phyloP scores from a whole-genome alignment of 768 basidiomycete genomes.

The Lyophyllum atratum region DNA sequence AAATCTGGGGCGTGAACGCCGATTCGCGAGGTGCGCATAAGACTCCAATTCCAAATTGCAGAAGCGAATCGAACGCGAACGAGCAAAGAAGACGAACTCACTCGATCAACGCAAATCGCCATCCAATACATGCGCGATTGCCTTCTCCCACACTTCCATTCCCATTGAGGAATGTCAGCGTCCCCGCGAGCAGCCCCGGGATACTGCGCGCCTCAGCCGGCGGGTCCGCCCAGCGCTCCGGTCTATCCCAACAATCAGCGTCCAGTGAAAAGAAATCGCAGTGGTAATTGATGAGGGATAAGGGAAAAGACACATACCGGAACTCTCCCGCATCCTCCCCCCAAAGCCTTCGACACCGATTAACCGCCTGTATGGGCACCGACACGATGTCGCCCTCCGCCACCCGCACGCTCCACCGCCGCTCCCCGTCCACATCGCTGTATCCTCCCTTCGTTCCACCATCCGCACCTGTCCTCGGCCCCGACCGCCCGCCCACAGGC shows the following conservation, averaged over 20 bases:
- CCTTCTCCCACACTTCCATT: constrained; percentile 49
- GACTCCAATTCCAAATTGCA: too few relatives aligned
- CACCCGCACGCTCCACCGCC: constrained; percentile 36
- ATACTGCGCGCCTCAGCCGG: constrained; percentile 37
- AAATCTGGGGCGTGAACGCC: too few relatives aligned
- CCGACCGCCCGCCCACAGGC: background rate
- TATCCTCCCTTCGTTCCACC: background rate
- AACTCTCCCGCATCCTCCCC: constrained; percentile 68
- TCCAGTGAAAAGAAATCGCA: background rate
- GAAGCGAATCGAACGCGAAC: background rate
- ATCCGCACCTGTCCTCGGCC: too few relatives aligned
- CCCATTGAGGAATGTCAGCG: constrained; percentile 59
- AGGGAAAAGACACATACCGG: constrained; percentile 37
- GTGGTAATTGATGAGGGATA: background rate
- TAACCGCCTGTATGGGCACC: constrained; percentile 61
- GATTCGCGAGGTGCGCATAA: too few relatives aligned
- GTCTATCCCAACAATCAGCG: constrained; percentile 28
- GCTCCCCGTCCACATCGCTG: constrained; percentile 27
- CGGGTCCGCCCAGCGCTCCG: constrained; percentile 53
- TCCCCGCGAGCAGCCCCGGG: constrained; percentile 55
- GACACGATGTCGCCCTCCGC: constrained; percentile 56
- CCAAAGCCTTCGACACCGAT: constrained; percentile 57
- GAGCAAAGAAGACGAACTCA: constrained; percentile 28
- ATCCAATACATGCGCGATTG: constrained; percentile 63
- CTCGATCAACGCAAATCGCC: constrained; percentile 62